Conservation (phyloP, 192 early-diverging fungal species). For the Funneliformis geosporum region DNA sequence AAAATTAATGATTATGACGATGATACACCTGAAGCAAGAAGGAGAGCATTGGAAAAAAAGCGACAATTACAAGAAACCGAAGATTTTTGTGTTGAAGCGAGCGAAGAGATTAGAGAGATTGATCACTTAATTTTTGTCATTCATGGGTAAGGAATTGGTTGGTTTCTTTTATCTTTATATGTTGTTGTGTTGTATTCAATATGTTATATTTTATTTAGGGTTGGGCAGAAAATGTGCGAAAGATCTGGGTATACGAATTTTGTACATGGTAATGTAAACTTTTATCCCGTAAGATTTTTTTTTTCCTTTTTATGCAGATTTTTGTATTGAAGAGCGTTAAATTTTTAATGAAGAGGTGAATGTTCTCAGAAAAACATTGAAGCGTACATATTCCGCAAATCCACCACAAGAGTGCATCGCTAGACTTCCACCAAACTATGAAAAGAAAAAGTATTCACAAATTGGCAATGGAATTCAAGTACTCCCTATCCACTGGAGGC, state of each 20-base stretch:
- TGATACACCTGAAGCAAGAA: constrained; percentile 37
- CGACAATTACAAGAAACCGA: constrained; percentile 47
- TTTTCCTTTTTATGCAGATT: not conserved
- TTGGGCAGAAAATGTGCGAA: constrained; percentile 85
- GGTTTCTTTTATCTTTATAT: not conserved
- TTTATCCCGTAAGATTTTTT: not conserved
- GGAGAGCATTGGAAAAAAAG: constrained; percentile 39
- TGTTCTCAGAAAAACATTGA: constrained; percentile 66
- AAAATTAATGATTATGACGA: constrained; percentile 43
- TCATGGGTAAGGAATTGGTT: constrained; percentile 57
- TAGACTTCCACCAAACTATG: not conserved
- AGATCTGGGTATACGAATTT: constrained; percentile 67
- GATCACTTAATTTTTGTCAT: constrained; percentile 83
- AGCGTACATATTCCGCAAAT: constrained; percentile 29
- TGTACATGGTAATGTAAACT: constrained; percentile 46
- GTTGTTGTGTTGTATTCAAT: not conserved
- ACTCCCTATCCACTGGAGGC: constrained; percentile 82
- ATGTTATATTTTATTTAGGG: constrained; percentile 37
- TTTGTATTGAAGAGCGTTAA: not conserved
- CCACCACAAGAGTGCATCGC: not conserved
- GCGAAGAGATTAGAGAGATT: constrained; percentile 65
- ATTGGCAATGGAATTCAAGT: constrained; percentile 66
- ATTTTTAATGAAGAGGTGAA: constrained; percentile 58
- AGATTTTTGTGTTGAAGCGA: constrained; percentile 49
- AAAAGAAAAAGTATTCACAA: not conserved